Evolutionary conservation across 352 stramenopile genomes (phyloP), one percentile per base, ranked within the genome.

Genomic region (Phytophthora hibernalis): DNA sequence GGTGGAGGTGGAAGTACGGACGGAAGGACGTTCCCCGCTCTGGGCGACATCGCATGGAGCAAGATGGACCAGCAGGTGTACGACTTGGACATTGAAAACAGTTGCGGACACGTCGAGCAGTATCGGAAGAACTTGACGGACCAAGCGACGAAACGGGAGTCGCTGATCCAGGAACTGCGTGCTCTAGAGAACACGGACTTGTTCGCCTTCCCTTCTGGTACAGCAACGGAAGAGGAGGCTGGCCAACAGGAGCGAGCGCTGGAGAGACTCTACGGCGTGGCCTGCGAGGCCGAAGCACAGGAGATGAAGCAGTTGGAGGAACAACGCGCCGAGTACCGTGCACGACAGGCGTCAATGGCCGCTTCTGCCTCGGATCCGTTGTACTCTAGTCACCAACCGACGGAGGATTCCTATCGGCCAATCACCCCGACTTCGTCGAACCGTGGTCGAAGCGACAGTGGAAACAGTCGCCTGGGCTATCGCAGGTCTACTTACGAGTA

Each of bases 31-130:
- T 78, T 78, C 31, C 74, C 74, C 10, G n/a, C 49, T 16, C 48
- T 18, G 1, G 85, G 85, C 5, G 72, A 74, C 20, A 89, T 93
- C 37, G 76, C 83, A 3, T 96, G 87, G 87, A 75, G 74, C 45
- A 72, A 87, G 50, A 72, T 96, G 56, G 87, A 96, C 50, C 79
- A 85, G 63, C 84, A 89, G 22, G 84, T 92, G 55, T 96, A 91
- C 53, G 87, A 93, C 11, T 54, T 96, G 21, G 85, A 94, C 54
- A 40, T 93, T 2, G 86, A 96, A 15, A 70, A 67, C 38, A 93
- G 83, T 54, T 75, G 71, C 26, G 74, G 85, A 16, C 87, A 96
- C 47, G 87, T 96, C 11, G 76, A 93, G 65, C 82, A 92, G 44
- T 96, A 93, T 59, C 87, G 87, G 4, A 63, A 74, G 24, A 88